Evolutionary conservation across 768 basidiomycete species (phyloP).

Genomic region (Rhizopogon sp.): DNA sequence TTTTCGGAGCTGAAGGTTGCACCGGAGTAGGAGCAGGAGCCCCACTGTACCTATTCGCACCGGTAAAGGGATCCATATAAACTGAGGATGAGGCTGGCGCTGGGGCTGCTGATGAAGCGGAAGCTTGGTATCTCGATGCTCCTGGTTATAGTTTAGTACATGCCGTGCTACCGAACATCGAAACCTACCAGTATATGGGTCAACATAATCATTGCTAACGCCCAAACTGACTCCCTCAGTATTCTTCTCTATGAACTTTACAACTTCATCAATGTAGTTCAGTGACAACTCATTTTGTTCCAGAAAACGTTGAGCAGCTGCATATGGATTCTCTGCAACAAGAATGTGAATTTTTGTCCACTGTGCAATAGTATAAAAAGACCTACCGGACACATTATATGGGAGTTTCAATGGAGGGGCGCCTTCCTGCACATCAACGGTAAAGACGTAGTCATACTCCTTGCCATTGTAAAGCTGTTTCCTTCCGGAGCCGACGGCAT

Average conservation of each 20-base stretch:
- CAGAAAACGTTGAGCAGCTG: constrained; percentile 86
- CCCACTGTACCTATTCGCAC: constrained; percentile 57
- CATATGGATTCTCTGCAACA: constrained; percentile 79
- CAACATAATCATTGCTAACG: constrained; percentile 56
- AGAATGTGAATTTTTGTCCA: background rate
- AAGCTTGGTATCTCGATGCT: constrained; percentile 55
- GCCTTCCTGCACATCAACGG: constrained; percentile 93
- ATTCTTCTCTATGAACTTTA: constrained; percentile 90
- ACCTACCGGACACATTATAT: constrained; percentile 80
- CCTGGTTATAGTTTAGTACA: constrained; percentile 30
- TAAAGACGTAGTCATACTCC: constrained; percentile 99
- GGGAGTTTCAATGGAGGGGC: constrained; percentile 91
- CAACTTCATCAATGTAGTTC: constrained; percentile 85
- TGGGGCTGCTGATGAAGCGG: constrained; percentile 25
- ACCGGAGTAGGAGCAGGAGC: constrained; percentile 29
- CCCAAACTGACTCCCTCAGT: constrained; percentile 74
- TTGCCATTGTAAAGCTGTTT: constrained; percentile 91
- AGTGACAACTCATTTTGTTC: constrained; percentile 77
- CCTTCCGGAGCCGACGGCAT: constrained; percentile 85
- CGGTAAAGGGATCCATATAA: constrained; percentile 69
- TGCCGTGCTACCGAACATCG: background rate
- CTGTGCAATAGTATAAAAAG: background rate
- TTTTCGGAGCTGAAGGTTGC: constrained; percentile 27
- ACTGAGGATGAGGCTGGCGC: constrained; percentile 29
- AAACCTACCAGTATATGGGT: constrained; percentile 81